Evolutionary conservation across 2,329 filamentous ascomycete genomes (phyloP).

Genomic region (Alternaria atra): DNA sequence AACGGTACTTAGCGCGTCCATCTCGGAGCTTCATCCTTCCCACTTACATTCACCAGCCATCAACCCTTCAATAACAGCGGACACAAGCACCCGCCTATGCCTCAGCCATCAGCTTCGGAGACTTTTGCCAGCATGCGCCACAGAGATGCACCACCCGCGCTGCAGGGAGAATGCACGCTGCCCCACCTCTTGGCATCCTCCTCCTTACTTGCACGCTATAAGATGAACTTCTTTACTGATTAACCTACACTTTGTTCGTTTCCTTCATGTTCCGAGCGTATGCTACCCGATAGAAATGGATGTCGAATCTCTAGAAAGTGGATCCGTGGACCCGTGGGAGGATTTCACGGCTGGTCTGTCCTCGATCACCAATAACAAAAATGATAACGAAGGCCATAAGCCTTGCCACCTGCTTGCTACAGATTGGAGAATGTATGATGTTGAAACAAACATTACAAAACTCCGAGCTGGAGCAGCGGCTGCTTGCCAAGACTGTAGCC

Average conservation of each 20-base stretch:
- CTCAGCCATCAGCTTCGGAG: background rate
- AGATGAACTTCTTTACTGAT: rapidly evolving
- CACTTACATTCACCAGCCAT: background rate
- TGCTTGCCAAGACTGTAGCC: background rate
- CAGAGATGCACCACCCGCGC: background rate
- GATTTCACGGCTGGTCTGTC: background rate
- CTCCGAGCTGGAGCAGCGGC: background rate
- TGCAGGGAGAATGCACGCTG: background rate
- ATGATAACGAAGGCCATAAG: background rate
- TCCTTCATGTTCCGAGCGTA: too few relatives aligned
- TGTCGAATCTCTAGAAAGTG: rapidly evolving
- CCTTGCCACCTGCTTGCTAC: background rate
- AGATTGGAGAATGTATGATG: too few relatives aligned
- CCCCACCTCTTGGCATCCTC: slow-evolving; percentile 5
- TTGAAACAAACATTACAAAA: background rate
- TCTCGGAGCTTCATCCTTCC: background rate
- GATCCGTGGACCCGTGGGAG: background rate
- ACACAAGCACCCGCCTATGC: too few relatives aligned
- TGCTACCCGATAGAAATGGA: background rate
- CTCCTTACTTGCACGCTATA: background rate
- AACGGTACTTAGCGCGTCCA: background rate
- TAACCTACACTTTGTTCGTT: background rate
- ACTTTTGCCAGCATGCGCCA: background rate
- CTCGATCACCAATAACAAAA: rapidly evolving
- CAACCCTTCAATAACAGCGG: background rate